A percentile compares a stretch with the other conserved stretches of the same genome.
These are phyloP conservation scores for Aspergillus flavus DNA, from an alignment of 2,329 filamentous ascomycete species.

Conservation along the genomic window DNA sequence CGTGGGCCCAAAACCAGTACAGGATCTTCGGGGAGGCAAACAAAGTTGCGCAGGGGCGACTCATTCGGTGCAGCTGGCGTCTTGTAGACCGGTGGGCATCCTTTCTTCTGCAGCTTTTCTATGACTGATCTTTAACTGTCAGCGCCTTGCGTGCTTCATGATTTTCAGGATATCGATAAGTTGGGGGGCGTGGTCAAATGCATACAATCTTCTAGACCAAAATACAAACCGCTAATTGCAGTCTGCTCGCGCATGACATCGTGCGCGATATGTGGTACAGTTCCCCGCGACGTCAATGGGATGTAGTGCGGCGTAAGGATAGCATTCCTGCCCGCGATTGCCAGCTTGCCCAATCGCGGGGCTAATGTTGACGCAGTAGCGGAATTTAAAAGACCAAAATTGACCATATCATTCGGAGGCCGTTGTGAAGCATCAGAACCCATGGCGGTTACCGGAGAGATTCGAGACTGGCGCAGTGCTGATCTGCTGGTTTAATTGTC, in stretches of 20 bases:
- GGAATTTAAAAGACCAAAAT: constrained; percentile 40
- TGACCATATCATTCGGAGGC: constrained; percentile 37
- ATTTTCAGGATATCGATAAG: background rate
- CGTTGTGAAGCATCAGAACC: constrained; percentile 25
- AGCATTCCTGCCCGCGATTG: constrained; percentile 62
- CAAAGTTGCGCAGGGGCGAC: constrained; percentile 74
- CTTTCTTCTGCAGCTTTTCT: constrained; percentile 54
- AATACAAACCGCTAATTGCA: constrained; percentile 69
- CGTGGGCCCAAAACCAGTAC: constrained; percentile 76
- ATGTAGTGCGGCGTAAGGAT: constrained; percentile 84
- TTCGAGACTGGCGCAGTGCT: background rate
- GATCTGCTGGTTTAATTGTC: constrained; percentile 12
- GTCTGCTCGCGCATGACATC: constrained; percentile 73
- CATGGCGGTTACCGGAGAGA: constrained; percentile 28
- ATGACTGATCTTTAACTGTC: constrained; percentile 56
- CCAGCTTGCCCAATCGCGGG: constrained; percentile 69
- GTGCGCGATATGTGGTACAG: constrained; percentile 83
- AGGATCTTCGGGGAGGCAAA: constrained; percentile 66
- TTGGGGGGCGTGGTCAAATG: constrained; percentile 10
- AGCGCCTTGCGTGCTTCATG: constrained; percentile 21
- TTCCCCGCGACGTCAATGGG: constrained; percentile 77
- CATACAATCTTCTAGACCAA: constrained; percentile 92
- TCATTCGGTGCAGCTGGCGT: constrained; percentile 46
- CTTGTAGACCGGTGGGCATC: constrained; percentile 55
- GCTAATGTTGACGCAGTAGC: constrained; percentile 36